Base-by-base conservation (phyloP, 768 basidiomycete species). In the Collybiopsis confluens region DNA sequence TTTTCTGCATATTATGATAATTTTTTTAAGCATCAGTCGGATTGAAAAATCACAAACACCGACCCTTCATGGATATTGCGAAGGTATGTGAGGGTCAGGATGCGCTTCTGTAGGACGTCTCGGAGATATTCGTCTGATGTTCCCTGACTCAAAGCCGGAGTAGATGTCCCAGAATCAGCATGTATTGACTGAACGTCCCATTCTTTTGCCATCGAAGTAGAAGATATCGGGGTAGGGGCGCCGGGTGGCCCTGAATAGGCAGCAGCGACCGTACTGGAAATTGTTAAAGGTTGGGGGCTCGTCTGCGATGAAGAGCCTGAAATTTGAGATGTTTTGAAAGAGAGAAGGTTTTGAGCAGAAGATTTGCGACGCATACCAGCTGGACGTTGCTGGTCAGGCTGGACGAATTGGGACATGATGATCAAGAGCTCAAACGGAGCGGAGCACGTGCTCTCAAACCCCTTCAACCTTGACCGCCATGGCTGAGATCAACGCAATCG, bases 1-100 rank as follows among this genome's bases (percentile, higher is more conserved):
- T 52, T 83, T 84, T 50, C 91, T 92, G 63, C 28, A 8, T 2
- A 37, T 36, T 18, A 30, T 59, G 48, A 11, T 51, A 43, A 7
- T 33, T 54, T 18, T n/a, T n/a, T 30, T 30, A 21, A 7, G 40
- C 37, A 26, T 10, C 38, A 58, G 47, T 11, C 45, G 45, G 43
- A 48, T 51, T 33, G 30, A 6, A 33, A 43, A 7, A 37, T 15
- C 52, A 26, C 43, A 49, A 20, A 42, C 46, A 77, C 85, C 61
- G 58, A 92, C 88, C 92, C 92, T 68, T 92, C 90, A 59, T 92
- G 88, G 28, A 91, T 85, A 61, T 83, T 90, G 59, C 89, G 79
- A 67, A 93, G 74, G 66, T 94, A 93, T 0, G 88, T 92, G 60
- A 93, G 73, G 20, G 91, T 91, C 62, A 89, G 78, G 53, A 93